Conservation (phyloP, 129 eudicot species). For the Artemisia tridentata region DNA sequence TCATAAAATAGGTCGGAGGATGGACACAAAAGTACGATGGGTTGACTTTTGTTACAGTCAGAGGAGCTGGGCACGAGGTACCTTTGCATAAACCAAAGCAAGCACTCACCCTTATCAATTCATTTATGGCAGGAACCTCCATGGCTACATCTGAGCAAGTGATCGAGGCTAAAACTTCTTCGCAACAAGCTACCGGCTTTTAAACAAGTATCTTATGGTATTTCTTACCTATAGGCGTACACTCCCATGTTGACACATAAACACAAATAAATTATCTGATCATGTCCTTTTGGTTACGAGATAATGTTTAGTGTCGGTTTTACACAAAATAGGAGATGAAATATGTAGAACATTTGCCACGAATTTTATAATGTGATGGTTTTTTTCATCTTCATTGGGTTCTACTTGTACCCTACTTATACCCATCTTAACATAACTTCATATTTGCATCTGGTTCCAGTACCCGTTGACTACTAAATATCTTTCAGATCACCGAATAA, state of each 20-base stretch:
- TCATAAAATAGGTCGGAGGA: constrained; percentile 72
- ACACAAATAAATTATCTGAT: constrained; percentile 16
- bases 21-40: constrained; percentile 77
- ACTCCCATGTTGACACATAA: neutral
- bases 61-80: constrained; percentile 97
- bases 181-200: constrained; percentile 30
- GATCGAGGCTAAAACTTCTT: constrained; percentile 22
- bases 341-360: neutral
- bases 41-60: constrained; percentile 70
- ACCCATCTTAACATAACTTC: neutral
- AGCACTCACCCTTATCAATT: constrained; percentile 63
- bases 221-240: neutral
- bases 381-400: constrained; percentile 11
- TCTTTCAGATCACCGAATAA: no score
- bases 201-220: constrained; percentile 4
- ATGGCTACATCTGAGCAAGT: constrained; percentile 51
- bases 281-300: constrained; percentile 4
- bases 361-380: constrained; percentile 10
- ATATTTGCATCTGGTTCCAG: constrained; percentile 5
- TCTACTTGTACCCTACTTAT: neutral
- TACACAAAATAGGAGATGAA: constrained; percentile 17
- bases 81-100: constrained; percentile 81
- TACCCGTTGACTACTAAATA: neutral
- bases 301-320: constrained; percentile 5
- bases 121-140: constrained; percentile 63